Base-by-base conservation (phyloP, 2,329 filamentous ascomycete species). In the Talaromyces sp. region DNA sequence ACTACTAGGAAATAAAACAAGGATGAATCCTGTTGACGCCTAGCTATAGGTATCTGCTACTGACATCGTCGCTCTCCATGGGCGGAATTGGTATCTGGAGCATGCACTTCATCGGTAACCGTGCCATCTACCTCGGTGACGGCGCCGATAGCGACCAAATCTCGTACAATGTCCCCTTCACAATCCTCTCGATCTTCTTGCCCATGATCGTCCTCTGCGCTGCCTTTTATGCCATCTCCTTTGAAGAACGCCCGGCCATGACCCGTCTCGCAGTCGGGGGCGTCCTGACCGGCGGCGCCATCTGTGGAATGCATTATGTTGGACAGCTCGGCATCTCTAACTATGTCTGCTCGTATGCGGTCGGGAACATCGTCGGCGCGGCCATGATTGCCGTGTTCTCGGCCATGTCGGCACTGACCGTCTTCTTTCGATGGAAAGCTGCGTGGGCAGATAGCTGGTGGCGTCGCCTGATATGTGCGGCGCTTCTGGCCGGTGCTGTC, bases 231-330 rank as follows among this genome's bases (percentile, higher is more conserved):
- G 82, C 87, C 36, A 85, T 89, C 52, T 90, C 86, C 5, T 81
- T 83, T 31, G 83, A 83, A 67, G 84, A 85, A 64, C 78, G 73
- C 31, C 81, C 88, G 14, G 83, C 82, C 18, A 84, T 84, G 75
- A 76, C 82, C 74, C 83, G 87, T 52, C 82, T 90, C 10, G 70
- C 82, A 7, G 70, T 85, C 5, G 88, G 89, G 8, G 91, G 91
- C 6, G 70, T 86, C 1, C 80, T 93, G 51, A 89, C 89, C 1
- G 92, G 92, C 14, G 80, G 87, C 5, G 88, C 90, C 27, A 88
- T 95, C 56, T 91, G 89, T 63, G 89, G 89, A 34, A 95, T 96
- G 91, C 90, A 96, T 73, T 96, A 95, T 69, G 80, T 94, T 18
- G 91, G 91, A n/a, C 92, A 96, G 71, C 85, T 89, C 34, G 91